Evolutionary conservation across 2,329 filamentous ascomycete genomes (phyloP), one percentile per base, ranked within the genome.

Genomic region (Mycosphaerella arachidis): DNA sequence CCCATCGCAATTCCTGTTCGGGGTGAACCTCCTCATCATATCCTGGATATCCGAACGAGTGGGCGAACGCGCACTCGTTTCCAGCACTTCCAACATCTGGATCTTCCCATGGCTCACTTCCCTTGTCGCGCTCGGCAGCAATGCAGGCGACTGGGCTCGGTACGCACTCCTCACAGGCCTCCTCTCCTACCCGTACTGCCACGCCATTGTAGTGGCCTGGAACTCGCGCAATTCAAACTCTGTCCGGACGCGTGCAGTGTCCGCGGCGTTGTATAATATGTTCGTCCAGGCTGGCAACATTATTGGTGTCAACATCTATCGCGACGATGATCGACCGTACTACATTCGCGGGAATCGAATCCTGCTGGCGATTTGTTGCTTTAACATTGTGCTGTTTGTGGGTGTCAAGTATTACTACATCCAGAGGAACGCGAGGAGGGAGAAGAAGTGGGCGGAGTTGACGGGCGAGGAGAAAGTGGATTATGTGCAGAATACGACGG

Each of bases 101-200:
- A 76, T 80, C 2, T 73, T 88, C 3, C 85, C 85, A 0, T 83
- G 84, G 61, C 67, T 89, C 37, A 71, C 86, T 31, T 78, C 80
- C 0, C 73, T 86, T 1, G 61, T 74, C 24, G 67, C 73, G 6
- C 60, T 66, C 8, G 66, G 66, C 6, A 53, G 59, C 10, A 64
- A 58, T 1, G 58, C 68, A n/a, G 73, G 73, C 6, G 65, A 65
- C 3, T 79, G 77, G 77, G 63, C 67, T 0, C 74, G 74, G 35
- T 79, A 71, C 61, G 68, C 66, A 0, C 63, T 79, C 1, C 71
- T 73, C 2, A 76, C 73, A 0, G 68, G 78, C 27, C 61, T 79
- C 1, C 73, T 79, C 24, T 75, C 76, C 3, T 71, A 75, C 50
- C 77, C 77, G 0, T 79, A 78, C 60, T 70, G 76, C 18, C 77